Percentiles rank a stretch among this genome's conserved stretches.
Evolutionary conservation across 1,139 yeast species (phyloP).

Genomic region (Blastobotrys illinoisensis): DNA sequence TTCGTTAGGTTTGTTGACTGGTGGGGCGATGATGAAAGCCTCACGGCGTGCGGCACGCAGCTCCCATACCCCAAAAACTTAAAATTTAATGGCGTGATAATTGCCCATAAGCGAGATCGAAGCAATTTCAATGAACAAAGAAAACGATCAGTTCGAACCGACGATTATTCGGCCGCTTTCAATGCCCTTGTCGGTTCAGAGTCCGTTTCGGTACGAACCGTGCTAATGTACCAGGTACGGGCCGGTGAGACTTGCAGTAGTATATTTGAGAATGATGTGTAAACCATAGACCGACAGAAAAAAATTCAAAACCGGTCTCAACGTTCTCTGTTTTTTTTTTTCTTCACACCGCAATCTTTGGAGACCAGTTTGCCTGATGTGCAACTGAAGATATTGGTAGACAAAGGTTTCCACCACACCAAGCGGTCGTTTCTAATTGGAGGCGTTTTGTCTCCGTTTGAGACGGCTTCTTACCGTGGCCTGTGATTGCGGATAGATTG

Average conservation of each 20-base stretch:
- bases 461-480: background rate
- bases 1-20: no score
- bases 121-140: no score
- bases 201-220: no score
- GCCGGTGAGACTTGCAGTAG: background rate
- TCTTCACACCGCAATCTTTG: background rate
- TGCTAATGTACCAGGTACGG: background rate
- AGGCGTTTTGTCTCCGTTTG: background rate
- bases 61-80: no score
- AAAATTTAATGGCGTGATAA: no score
- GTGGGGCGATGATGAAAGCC: no score
- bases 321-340: background rate
- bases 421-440: background rate
- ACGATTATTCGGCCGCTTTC: no score
- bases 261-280: background rate
- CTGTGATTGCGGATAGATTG: background rate
- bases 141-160: no score
- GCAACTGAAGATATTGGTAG: background rate
- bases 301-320: background rate
- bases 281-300: background rate
- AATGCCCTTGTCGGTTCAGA: no score
- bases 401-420: background rate
- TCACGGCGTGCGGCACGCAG: no score
- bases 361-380: background rate
- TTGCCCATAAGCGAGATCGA: no score